Evolutionary conservation across 495 filamentous ascomycete species (phyloP).

Genomic region (Neurospora hispaniola): DNA sequence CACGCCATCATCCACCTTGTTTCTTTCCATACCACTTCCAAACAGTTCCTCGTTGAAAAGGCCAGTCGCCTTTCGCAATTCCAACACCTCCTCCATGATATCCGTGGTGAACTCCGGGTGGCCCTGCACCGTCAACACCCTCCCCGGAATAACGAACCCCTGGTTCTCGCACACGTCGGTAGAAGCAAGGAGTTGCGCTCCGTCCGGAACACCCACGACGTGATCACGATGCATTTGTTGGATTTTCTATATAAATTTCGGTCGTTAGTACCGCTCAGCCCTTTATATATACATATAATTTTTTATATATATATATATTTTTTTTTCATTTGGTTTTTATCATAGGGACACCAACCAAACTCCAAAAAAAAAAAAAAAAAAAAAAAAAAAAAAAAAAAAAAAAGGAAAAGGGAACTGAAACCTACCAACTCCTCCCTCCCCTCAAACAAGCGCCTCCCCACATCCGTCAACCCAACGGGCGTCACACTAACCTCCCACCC

Average conservation of each 20-base stretch:
- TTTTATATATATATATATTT: too few relatives aligned
- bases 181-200: constrained; percentile 52
- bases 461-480: constrained; percentile 54
- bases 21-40: constrained; percentile 55
- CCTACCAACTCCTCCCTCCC: constrained; percentile 52
- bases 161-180: constrained; percentile 64
- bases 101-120: constrained; percentile 80
- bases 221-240: constrained; percentile 89
- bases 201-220: constrained; percentile 52
- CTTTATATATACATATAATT: too few relatives aligned
- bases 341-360: not conserved
- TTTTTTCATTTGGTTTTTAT: not conserved
- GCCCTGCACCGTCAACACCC: constrained; percentile 73
- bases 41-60: constrained; percentile 56
- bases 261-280: not conserved
- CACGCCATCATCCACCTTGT: constrained; percentile 57
- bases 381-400: too few relatives aligned
- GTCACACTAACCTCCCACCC: constrained; percentile 81
- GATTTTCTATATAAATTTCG: constrained; percentile 29
- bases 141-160: constrained; percentile 60
- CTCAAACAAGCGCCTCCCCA: constrained; percentile 64
- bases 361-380: too few relatives aligned
- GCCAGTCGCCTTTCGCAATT: constrained; percentile 44
- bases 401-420: not conserved
- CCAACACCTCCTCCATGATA: constrained; percentile 62